Base-by-base conservation (phyloP, 768 basidiomycete species). In the Paxillus involutus region DNA sequence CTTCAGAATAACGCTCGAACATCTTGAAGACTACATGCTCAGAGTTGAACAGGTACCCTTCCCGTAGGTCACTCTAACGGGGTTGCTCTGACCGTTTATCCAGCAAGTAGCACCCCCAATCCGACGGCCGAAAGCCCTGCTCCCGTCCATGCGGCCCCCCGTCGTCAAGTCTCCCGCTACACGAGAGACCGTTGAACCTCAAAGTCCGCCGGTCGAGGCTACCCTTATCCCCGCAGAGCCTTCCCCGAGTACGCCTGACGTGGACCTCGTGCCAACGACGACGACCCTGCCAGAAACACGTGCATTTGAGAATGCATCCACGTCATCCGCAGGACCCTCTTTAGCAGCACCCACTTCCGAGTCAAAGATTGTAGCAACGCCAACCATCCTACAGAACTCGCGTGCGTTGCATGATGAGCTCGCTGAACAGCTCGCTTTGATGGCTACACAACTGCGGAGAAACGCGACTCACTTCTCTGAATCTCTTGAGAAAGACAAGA, bases 401-500 rank as follows among this genome's bases (percentile, higher is more conserved):
- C 78, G 68, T 35, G 76, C 79, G 0, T 71, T 88, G 3, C 93
- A 95, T 24, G 81, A 91, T 47, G 82, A 89, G 21, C 81, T 95
- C 44, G 80, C 89, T 0, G 75, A 76, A 9, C 87, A 91, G 62
- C 81, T 95, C 24, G 85, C 84, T 0, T 70, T 83, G 52, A 98
- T 98, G 95, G 92, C 93, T 0, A 76, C 84, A 10, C 92, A 94
- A 65, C 83, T 98, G 47, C 91, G 89, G 62, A 78, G 82, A 21
- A 96, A 96, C 59, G 86, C 93, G 0, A 66, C 86, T 0, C 84
- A 92, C 61, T 95, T 98, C 66, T 80, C 88, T 5, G 76, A 78
- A 4, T 76, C 84, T 11, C 74, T 98, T 1, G 84, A 75, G 40
- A 85, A 85, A 51, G 95, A 98, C 69, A 83, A 88, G 61, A 75